phyloP scores from a whole-genome alignment of 1,284 basidiomycete species.

The Irpex lacteus region DNA sequence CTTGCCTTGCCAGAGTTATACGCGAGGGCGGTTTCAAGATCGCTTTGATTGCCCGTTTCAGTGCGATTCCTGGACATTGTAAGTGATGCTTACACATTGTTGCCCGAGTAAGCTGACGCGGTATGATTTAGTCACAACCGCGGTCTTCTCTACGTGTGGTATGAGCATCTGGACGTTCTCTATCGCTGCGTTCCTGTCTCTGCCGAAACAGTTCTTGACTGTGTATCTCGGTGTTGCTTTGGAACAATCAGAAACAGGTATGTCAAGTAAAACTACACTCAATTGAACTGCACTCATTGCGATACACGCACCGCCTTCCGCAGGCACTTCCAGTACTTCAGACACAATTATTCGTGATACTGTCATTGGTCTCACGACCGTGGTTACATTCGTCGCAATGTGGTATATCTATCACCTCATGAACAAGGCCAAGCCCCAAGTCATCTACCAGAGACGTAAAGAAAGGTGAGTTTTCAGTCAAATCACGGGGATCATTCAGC shows the following conservation, averaged over 20 bases:
- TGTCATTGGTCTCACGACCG: slow-evolving; percentile 59
- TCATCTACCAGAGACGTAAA: slow-evolving; percentile 75
- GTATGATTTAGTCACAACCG: slow-evolving; percentile 51
- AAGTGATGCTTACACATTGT: slow-evolving; percentile 23
- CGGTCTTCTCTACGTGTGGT: slow-evolving; percentile 78
- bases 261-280: slow-evolving; percentile 7
- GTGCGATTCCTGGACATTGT: slow-evolving; percentile 82
- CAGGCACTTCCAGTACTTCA: slow-evolving; percentile 33
- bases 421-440: slow-evolving; percentile 68
- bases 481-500: not conserved
- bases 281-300: not conserved
- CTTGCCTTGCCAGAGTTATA: slow-evolving; percentile 74
- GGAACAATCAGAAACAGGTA: slow-evolving; percentile 41
- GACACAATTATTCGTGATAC: slow-evolving; percentile 62
- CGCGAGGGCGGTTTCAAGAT: slow-evolving; percentile 80
- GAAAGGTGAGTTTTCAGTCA: slow-evolving; percentile 44
- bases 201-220: slow-evolving; percentile 77
- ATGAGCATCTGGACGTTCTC: slow-evolving; percentile 73
- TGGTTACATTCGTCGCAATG: slow-evolving; percentile 77
- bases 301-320: slow-evolving; percentile 1
- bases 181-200: slow-evolving; percentile 68
- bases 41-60: slow-evolving; percentile 69
- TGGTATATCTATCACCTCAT: slow-evolving; percentile 83
- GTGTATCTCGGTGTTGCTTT: slow-evolving; percentile 75
- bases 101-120: too few relatives aligned